A percentile compares a stretch with the other conserved stretches of the same genome.
These are phyloP conservation scores for Kwoniella bestiolae DNA, from an alignment of 768 basidiomycete species.

Conservation along the genomic window DNA sequence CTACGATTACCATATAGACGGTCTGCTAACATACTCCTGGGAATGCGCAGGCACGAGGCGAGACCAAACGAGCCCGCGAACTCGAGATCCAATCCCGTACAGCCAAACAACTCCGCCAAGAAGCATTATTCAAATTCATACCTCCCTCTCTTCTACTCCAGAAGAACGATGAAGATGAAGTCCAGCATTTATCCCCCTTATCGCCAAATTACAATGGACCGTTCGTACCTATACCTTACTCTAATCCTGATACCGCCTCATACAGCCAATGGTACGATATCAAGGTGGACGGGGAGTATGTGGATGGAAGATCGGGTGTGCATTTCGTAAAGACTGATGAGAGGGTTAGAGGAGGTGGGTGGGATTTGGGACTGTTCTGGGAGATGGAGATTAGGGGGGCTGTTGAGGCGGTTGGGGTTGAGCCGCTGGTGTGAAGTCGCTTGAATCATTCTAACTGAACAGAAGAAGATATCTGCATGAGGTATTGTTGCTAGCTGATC, in stretches of 20 bases:
- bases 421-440: slow-evolving; percentile 25
- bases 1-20: too few relatives aligned
- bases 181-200: slow-evolving; percentile 29
- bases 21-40: too few relatives aligned
- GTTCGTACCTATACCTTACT: slow-evolving; percentile 52
- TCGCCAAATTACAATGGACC: slow-evolving; percentile 47
- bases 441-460: not conserved
- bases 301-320: slow-evolving; percentile 42
- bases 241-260: slow-evolving; percentile 24
- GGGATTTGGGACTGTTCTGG: slow-evolving; percentile 47
- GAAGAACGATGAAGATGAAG: slow-evolving; percentile 4
- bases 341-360: slow-evolving; percentile 49
- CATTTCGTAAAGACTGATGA: slow-evolving; percentile 37
- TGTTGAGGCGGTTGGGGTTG: slow-evolving; percentile 46
- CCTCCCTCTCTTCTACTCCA: slow-evolving; percentile 27
- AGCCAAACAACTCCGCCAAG: slow-evolving; percentile 34
- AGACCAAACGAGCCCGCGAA: slow-evolving; percentile 17
- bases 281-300: slow-evolving; percentile 37
- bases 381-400: slow-evolving; percentile 47
- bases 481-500: too few relatives aligned
- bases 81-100: slow-evolving; percentile 27
- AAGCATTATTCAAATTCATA: slow-evolving; percentile 30
- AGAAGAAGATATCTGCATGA: too few relatives aligned
- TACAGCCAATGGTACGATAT: slow-evolving; percentile 26
- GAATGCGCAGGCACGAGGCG: slow-evolving; percentile 23